These are phyloP conservation scores for Agrocybe chaxingu DNA, from an alignment of 768 basidiomycete genomes.

Conservation along the genomic window DNA sequence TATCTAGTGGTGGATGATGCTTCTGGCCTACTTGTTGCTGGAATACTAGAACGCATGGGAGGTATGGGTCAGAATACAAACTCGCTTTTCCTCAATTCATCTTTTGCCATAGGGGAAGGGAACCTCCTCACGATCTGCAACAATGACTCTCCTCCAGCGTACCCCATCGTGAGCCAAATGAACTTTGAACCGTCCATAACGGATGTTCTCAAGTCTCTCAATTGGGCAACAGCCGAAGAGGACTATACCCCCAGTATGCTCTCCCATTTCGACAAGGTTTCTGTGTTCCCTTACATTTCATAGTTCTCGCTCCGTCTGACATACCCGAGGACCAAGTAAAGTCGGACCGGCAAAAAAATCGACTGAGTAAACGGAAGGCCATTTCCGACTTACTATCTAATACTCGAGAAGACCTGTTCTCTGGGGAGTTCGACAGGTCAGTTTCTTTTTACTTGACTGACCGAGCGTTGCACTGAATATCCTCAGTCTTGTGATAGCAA, in stretches of 20 bases:
- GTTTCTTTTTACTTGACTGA: slow-evolving; percentile 14
- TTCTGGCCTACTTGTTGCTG: slow-evolving; percentile 83
- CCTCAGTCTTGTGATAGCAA: slow-evolving; percentile 71
- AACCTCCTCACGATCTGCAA: slow-evolving; percentile 82
- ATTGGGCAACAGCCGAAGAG: slow-evolving; percentile 88
- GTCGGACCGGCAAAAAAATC: slow-evolving; percentile 68
- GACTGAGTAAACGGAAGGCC: slow-evolving; percentile 74
- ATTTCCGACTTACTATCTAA: slow-evolving; percentile 58
- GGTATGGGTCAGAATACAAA: slow-evolving; percentile 38
- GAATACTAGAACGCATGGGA: slow-evolving; percentile 83
- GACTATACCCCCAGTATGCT: slow-evolving; percentile 63
- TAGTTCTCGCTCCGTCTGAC: slow-evolving; percentile 62
- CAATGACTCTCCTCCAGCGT: slow-evolving; percentile 89
- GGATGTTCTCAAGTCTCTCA: slow-evolving; percentile 63
- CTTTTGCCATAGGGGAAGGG: slow-evolving; percentile 58
- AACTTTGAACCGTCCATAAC: slow-evolving; percentile 69
- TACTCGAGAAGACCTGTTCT: slow-evolving; percentile 77
- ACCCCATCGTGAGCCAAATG: slow-evolving; percentile 79
- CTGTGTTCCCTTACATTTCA: slow-evolving; percentile 5
- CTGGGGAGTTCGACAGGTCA: slow-evolving; percentile 87
- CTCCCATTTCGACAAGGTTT: not conserved
- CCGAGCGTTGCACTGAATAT: not conserved
- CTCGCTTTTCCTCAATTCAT: slow-evolving; percentile 2
- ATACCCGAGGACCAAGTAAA: slow-evolving; percentile 53
- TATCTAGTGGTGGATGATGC: slow-evolving; percentile 91